Evolutionary conservation across 441 rosid genomes (phyloP), one percentile per base, ranked within the genome.

Genomic region (Cnidoscolus chayamansa): DNA sequence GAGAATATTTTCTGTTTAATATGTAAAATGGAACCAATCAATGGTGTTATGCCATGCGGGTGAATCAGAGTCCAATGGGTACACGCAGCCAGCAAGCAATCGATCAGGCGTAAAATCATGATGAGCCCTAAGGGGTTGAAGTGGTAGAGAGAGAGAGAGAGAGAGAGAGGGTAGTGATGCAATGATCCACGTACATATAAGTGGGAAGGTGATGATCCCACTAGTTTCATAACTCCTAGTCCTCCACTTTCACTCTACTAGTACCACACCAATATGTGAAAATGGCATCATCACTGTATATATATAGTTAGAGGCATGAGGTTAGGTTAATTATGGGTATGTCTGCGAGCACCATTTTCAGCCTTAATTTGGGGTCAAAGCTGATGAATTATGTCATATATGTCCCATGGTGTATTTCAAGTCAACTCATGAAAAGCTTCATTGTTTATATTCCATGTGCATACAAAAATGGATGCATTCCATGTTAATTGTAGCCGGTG

Each of bases 101-200:
- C 67, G 3, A 31, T 9, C 63, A 31, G 31, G 45, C n/a, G 61
- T 9, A 61, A 59, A 40, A 75, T 66, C 35, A 76, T 70, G 54
- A 55, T 4, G 0, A 3, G 49, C 7, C 11, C 5, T 61, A 31
- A 59, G 40, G 63, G 7, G 45, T 40, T 5, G 45, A 40, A 8
- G 13, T 1, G 12, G 16, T 7, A 40, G 15, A 25, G 15, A 0
- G 17, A 51, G 7, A 40, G 31, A 45, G 54, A 32, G 3, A 30
- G 57, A 35, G 16, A 0, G 1, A 63, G 32, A 40, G 45, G 45
- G 45, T 4, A 40, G 76, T 77, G 81, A 79, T 73, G 81, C 70
- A 73, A 84, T 81, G 71, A 72, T 81, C 81, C 86, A 79, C 40
- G 7, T 4, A 40, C 37, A 35, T 54, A 25, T 20, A 37, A 63